A percentile compares a stretch with the other conserved stretches of the same genome.
These are phyloP conservation scores for Phytophthora multivora DNA, from an alignment of 352 stramenopile species.

Conservation along the genomic window DNA sequence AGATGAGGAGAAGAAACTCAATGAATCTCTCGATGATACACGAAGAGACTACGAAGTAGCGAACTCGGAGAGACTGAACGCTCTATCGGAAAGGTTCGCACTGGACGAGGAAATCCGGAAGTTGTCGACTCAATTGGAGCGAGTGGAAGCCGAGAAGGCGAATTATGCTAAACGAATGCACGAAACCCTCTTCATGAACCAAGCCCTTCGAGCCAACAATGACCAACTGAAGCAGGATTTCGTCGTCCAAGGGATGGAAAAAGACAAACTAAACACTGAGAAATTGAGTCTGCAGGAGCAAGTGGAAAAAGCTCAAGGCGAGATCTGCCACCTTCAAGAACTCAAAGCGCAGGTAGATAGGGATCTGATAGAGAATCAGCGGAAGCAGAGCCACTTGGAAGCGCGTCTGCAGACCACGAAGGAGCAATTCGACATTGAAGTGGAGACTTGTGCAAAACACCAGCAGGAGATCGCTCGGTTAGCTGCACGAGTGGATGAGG, in stretches of 20 bases:
- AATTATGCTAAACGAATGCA: slow-evolving; percentile 73
- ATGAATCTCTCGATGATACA: slow-evolving; percentile 59
- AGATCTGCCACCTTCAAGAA: slow-evolving; percentile 39
- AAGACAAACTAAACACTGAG: slow-evolving; percentile 52
- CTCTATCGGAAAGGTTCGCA: slow-evolving; percentile 57
- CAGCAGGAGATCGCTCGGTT: slow-evolving; percentile 50
- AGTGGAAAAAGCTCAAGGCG: slow-evolving; percentile 31
- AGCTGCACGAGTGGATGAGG: slow-evolving; percentile 51
- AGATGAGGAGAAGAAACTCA: slow-evolving; percentile 66
- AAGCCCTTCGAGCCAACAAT: slow-evolving; percentile 61
- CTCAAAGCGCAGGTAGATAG: slow-evolving; percentile 49
- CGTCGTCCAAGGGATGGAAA: slow-evolving; percentile 63
- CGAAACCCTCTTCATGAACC: slow-evolving; percentile 80
- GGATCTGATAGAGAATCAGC: slow-evolving; percentile 53
- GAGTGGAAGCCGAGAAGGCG: slow-evolving; percentile 57
- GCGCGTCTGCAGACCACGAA: slow-evolving; percentile 64
- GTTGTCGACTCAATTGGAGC: slow-evolving; percentile 54
- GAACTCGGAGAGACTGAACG: slow-evolving; percentile 70
- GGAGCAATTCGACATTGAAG: slow-evolving; percentile 64
- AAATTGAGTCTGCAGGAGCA: slow-evolving; percentile 44
- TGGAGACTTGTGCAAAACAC: slow-evolving; percentile 42
- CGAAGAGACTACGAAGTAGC: slow-evolving; percentile 69
- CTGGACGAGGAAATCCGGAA: slow-evolving; percentile 73
- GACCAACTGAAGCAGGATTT: slow-evolving; percentile 69
- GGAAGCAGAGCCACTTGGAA: slow-evolving; percentile 56